Evolutionary conservation across 192 early-diverging fungal genomes (phyloP).

Genomic region (Coemansia erecta): DNA sequence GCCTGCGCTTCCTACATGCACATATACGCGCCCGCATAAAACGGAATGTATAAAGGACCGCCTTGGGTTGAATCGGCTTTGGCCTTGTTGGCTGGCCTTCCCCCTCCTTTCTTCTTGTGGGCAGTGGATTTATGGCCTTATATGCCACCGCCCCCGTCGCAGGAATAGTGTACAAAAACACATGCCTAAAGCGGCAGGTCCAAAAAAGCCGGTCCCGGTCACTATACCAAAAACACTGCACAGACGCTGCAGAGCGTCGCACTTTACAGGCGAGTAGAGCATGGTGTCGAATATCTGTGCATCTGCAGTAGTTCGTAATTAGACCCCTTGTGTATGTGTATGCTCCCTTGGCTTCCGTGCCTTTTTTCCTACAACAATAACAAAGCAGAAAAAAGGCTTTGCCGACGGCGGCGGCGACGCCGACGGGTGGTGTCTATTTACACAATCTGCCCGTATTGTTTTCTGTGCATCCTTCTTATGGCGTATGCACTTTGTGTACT

Average conservation of each 20-base stretch:
- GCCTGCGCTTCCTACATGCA: slow-evolving; percentile 6
- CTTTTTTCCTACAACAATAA: too few relatives aligned
- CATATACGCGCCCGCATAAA: too few relatives aligned
- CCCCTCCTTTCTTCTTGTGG: too few relatives aligned
- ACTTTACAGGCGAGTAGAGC: background rate
- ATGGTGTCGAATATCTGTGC: too few relatives aligned
- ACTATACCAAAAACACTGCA: slow-evolving; percentile 9
- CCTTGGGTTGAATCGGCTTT: background rate
- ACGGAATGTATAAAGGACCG: slow-evolving; percentile 2
- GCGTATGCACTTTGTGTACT: slow-evolving; percentile 3
- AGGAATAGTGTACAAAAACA: slow-evolving; percentile 4
- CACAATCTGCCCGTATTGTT: slow-evolving; percentile 1
- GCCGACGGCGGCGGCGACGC: background rate
- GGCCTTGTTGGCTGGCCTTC: background rate
- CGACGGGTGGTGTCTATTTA: too few relatives aligned
- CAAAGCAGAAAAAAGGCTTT: background rate
- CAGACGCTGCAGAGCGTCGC: slow-evolving; percentile 2
- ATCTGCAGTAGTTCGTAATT: too few relatives aligned
- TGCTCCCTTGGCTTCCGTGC: too few relatives aligned
- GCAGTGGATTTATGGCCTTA: background rate
- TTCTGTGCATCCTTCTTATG: background rate
- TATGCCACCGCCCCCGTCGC: background rate
- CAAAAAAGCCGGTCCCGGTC: background rate
- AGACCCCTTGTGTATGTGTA: too few relatives aligned
- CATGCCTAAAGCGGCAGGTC: background rate